A percentile compares a stretch with the other conserved stretches of the same genome.
phyloP scores from a whole-genome alignment of 148 eudicot genomes.

The Diospyros lotus region DNA sequence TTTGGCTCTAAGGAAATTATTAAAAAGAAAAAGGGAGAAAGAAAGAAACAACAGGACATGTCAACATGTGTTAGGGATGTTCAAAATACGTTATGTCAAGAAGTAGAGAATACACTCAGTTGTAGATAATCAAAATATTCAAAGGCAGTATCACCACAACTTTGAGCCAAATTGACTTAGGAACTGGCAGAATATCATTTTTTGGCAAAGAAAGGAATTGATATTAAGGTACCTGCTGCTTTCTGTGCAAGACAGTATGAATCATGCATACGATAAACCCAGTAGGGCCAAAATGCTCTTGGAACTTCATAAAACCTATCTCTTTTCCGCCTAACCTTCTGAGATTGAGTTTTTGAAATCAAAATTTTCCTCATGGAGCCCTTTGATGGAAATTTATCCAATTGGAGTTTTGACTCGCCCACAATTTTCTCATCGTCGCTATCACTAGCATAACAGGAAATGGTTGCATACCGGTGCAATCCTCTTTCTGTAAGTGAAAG shows the following conservation, averaged over 20 bases:
- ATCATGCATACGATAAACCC: constrained; percentile 93
- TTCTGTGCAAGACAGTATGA: constrained; percentile 74
- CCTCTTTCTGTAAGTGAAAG: constrained; percentile 70
- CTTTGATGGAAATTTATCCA: background rate
- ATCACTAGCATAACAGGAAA: constrained; percentile 36
- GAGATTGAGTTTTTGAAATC: constrained; percentile 18
- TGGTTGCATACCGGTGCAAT: constrained; percentile 59
- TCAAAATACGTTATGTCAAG: background rate
- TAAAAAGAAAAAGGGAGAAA: too few species aligned
- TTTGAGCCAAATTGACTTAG: background rate
- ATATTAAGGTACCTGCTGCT: constrained; percentile 58
- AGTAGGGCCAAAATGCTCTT: constrained; percentile 82
- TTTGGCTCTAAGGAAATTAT: too few species aligned
- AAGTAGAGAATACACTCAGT: background rate
- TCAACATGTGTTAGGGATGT: too few species aligned
- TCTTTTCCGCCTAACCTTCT: constrained; percentile 25
- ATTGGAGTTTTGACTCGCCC: too few species aligned
- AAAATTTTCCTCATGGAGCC: constrained; percentile 22
- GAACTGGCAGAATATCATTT: background rate
- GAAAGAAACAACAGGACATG: too few species aligned
- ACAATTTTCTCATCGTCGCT: too few species aligned
- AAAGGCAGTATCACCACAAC: background rate
- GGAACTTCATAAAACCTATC: constrained; percentile 43
- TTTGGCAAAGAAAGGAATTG: background rate
- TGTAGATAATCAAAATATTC: background rate